phyloP scores from a whole-genome alignment of 495 filamentous ascomycete species.

The Penicillium arizonense region DNA sequence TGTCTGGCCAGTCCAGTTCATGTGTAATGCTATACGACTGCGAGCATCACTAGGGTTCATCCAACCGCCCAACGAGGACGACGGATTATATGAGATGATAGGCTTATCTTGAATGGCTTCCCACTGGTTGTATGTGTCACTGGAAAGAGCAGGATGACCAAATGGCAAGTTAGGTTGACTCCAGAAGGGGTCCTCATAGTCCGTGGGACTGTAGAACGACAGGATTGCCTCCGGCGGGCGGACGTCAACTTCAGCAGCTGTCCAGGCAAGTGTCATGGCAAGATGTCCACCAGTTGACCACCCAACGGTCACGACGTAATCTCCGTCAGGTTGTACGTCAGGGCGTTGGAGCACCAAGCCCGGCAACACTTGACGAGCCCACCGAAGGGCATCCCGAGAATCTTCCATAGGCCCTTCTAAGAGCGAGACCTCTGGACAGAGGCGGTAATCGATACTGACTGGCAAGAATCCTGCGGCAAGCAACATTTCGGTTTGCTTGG shows the following conservation, averaged over 20 bases:
- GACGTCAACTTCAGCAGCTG: slow-evolving; percentile 23
- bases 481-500: slow-evolving; percentile 35
- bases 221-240: slow-evolving; percentile 46
- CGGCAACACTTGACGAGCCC: slow-evolving; percentile 41
- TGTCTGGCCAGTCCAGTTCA: slow-evolving; percentile 41
- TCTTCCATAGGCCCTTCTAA: slow-evolving; percentile 49
- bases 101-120: not conserved
- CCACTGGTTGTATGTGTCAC: slow-evolving; percentile 15
- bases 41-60: slow-evolving; percentile 26
- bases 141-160: slow-evolving; percentile 6
- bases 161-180: not conserved
- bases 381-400: slow-evolving; percentile 40
- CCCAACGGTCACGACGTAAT: slow-evolving; percentile 46
- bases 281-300: slow-evolving; percentile 56
- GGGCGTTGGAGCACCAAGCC: slow-evolving; percentile 13
- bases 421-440: slow-evolving; percentile 52
- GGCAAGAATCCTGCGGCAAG: slow-evolving; percentile 46
- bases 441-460: slow-evolving; percentile 52
- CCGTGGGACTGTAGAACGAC: slow-evolving; percentile 48
- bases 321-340: slow-evolving; percentile 31
- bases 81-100: not conserved
- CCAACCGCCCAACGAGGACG: not conserved
- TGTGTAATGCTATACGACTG: slow-evolving; percentile 34
- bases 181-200: slow-evolving; percentile 29
- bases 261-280: slow-evolving; percentile 47